phyloP scores from a whole-genome alignment of 1,139 yeast genomes.

The Taphrina pruni region DNA sequence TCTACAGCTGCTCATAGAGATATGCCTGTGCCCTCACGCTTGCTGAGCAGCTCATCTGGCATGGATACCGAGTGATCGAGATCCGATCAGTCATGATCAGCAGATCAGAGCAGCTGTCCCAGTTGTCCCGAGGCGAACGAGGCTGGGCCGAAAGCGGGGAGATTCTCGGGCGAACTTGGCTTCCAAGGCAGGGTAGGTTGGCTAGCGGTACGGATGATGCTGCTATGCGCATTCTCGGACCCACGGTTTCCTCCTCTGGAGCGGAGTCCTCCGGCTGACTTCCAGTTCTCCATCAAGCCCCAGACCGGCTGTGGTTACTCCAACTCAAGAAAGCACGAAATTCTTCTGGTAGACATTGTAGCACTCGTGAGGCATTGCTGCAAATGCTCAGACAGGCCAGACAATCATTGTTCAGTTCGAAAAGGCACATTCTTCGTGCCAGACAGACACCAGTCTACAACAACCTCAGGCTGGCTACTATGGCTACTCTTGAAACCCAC shows the following conservation, averaged over 20 bases:
- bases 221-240: not conserved
- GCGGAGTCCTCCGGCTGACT: not conserved
- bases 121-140: not conserved
- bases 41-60: too few species aligned
- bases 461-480: slow-evolving; percentile 29
- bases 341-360: not conserved
- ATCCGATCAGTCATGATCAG: too few species aligned
- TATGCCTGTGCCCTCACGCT: too few species aligned
- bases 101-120: too few species aligned
- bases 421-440: slow-evolving; percentile 18
- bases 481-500: slow-evolving; percentile 31
- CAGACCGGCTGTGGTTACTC: not conserved
- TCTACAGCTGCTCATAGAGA: too few species aligned
- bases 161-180: not conserved
- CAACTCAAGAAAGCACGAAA: not conserved
- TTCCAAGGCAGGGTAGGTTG: too few species aligned
- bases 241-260: not conserved
- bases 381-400: slow-evolving; percentile 33
- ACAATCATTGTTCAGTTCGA: slow-evolving; percentile 22
- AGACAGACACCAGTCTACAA: slow-evolving; percentile 24
- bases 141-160: slow-evolving; percentile 1
- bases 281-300: not conserved
- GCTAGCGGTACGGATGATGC: too few species aligned
- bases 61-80: too few species aligned
- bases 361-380: not conserved